Evolutionary conservation across 208 protist genomes (phyloP), one percentile per base, ranked within the genome.

Genomic region (Herpetomonas muscarum): DNA sequence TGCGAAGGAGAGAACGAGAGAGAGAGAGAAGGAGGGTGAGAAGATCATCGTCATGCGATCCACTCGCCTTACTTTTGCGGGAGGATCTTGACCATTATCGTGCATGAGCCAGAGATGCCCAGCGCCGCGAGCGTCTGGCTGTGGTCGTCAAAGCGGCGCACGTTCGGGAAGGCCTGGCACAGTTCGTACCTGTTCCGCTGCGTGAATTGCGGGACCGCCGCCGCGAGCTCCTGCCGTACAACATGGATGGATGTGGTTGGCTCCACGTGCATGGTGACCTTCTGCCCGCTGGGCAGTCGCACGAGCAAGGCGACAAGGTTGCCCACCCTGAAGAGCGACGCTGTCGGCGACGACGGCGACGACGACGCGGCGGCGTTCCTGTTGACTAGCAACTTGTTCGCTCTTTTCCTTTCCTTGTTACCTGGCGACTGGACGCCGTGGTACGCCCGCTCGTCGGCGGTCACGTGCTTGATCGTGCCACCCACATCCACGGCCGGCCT

Each of bases 81-180:
- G 47, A 29, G n/a, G 21, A 53, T 5, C 19, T 46, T 54, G 53
- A 79, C 64, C 62, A 86, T 73, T 24, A 96, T 68, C 13, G 81
- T 83, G 48, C 81, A 89, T 9, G 41, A 90, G 26, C 62, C 67
- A n/a, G 65, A 37, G 17, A 97, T 41, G 19, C 79, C 83, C 0
- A 84, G 42, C 34, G 78, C 79, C 19, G 29, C 55, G 15, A 97
- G 60, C 1, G 91, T 94, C 19, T 79, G 42, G 3, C 44, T 56
- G 64, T 93, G 68, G 24, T 93, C 82, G 25, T 51, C 56, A 55
- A 83, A 85, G 3, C 66, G 66, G 15, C 55, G 64, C 60, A 57
- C 49, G 39, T 61, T 39, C 0, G 91, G 91, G 64, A 80, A 93
- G 4, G 88, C 74, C 30, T 91, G 73, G 49, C 67, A 85, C 6